Base-by-base conservation (phyloP, 169 alveolate species). In the Plasmodium falciparum region DNA sequence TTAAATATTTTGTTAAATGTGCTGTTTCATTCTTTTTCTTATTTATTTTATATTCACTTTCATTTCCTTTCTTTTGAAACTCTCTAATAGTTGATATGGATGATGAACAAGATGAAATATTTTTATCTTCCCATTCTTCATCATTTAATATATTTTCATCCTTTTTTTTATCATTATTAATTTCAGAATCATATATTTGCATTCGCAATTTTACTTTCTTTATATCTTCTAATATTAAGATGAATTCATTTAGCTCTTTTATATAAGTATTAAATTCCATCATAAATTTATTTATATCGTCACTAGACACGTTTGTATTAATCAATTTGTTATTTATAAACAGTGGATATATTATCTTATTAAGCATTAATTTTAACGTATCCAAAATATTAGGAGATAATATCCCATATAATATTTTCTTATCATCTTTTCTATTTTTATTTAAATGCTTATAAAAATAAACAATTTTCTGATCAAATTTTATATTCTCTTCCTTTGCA, bases 181-280 rank as follows among this genome's bases (percentile, higher is more conserved):
- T 58, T 17, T 80, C 90, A 80, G 26, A 24, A 9, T 69, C 59
- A 11, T 80, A 70, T 39, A 59, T 65, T 66, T 72, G 61, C 75
- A 71, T 61, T 54, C 73, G 62, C 45, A 80, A 69, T 62, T 72
- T 86, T 54, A 86, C 92, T 45, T 86, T 86, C 49, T 72, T 86
- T 0, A 86, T 72, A 59, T 86, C 70, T 47, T 86, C 92, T 49
- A 86, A 71, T n/a, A 86, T 86, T 11, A 86, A 67, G 49, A 86
- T 86, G 71, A 86, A 86, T 72, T 86, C 92, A 20, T 72, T 72
- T 58, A 86, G 12, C 56, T 86, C 92, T 39, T 72, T 86, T n/a
- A 86, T 74, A 61, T 86, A 86, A 13, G 88, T 73, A 56, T 86
- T 88, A 86, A 86, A 86, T 39, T 86, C 92, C 85, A 86, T 67